These are phyloP conservation scores for Plantago elongata DNA, from an alignment of 257 asterid species.

Conservation along the genomic window DNA sequence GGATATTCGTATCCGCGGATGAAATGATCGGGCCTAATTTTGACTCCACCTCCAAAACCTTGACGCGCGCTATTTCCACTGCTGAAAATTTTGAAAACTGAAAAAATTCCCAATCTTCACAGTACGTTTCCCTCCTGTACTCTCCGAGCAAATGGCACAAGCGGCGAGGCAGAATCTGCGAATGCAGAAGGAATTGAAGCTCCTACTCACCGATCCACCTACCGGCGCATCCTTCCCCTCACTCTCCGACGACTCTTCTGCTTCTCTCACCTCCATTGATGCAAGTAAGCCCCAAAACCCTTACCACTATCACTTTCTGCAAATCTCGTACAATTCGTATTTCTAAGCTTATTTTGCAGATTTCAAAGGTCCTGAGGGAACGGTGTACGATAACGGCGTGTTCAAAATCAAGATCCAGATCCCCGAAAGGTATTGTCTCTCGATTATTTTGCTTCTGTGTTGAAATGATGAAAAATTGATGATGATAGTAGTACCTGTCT, in stretches of 20 bases:
- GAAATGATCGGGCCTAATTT: too few relatives aligned
- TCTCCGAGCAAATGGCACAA: slow-evolving; percentile 48
- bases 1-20: too few relatives aligned
- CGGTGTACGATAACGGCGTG: slow-evolving; percentile 62
- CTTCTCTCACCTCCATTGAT: slow-evolving; percentile 57
- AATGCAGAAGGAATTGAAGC: slow-evolving; percentile 80
- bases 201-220: slow-evolving; percentile 79
- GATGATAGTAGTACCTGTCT: not conserved
- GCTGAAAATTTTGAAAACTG: too few relatives aligned
- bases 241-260: slow-evolving; percentile 44
- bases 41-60: too few relatives aligned
- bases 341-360: slow-evolving; percentile 25
- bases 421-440: slow-evolving; percentile 55
- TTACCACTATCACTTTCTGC: not conserved
- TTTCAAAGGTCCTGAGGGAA: slow-evolving; percentile 68
- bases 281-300: slow-evolving; percentile 36
- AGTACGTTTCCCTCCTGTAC: too few relatives aligned
- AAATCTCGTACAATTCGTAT: not conserved
- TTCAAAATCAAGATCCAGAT: slow-evolving; percentile 65
- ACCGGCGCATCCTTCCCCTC: slow-evolving; percentile 66
- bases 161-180: slow-evolving; percentile 68
- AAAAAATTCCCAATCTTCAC: too few relatives aligned
- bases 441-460: not conserved
- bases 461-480: not conserved
- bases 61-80: too few relatives aligned